Conservation (phyloP, 495 filamentous ascomycete species). For the Filosporella fistucella region DNA sequence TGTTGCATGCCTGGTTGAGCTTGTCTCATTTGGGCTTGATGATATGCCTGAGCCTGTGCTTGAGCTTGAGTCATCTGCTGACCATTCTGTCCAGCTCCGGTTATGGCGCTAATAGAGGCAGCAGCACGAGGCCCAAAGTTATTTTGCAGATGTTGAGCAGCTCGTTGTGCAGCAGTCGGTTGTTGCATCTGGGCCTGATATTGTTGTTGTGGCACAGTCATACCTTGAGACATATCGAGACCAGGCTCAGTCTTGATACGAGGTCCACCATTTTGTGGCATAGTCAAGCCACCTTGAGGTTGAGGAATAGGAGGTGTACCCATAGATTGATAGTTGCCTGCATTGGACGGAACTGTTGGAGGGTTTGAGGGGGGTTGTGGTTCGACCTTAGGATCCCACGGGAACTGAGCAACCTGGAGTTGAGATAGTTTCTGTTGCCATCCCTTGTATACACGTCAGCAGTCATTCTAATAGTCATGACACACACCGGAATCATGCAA, state of each 20-base stretch:
- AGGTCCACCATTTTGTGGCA: slow-evolving; percentile 20
- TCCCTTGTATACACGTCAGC: slow-evolving; percentile 51
- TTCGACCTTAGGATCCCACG: slow-evolving; percentile 82
- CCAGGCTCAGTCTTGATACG: slow-evolving; percentile 75
- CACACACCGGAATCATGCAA: neutral
- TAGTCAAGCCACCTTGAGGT: slow-evolving; percentile 1
- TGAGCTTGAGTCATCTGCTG: slow-evolving; percentile 13
- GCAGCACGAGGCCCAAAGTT: slow-evolving; percentile 70
- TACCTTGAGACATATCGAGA: slow-evolving; percentile 38
- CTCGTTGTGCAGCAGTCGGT: slow-evolving; percentile 52
- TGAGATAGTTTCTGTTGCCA: slow-evolving; percentile 90
- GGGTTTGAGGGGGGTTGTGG: slow-evolving; percentile 36
- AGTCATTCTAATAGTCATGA: neutral
- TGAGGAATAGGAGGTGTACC: slow-evolving; percentile 11
- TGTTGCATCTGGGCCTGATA: slow-evolving; percentile 19
- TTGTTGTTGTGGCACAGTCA: slow-evolving; percentile 25
- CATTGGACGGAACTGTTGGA: slow-evolving; percentile 58
- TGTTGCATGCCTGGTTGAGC: slow-evolving; percentile 33
- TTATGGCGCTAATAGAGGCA: slow-evolving; percentile 63
- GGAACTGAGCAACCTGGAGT: slow-evolving; percentile 79
- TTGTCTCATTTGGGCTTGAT: slow-evolving; percentile 21
- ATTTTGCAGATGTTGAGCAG: slow-evolving; percentile 60
- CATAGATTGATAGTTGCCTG: slow-evolving; percentile 18
- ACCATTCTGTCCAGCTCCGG: slow-evolving; percentile 18
- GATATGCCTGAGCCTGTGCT: neutral